Conservation (phyloP, 495 filamentous ascomycete species). For the Annulohypoxylon moriforme region DNA sequence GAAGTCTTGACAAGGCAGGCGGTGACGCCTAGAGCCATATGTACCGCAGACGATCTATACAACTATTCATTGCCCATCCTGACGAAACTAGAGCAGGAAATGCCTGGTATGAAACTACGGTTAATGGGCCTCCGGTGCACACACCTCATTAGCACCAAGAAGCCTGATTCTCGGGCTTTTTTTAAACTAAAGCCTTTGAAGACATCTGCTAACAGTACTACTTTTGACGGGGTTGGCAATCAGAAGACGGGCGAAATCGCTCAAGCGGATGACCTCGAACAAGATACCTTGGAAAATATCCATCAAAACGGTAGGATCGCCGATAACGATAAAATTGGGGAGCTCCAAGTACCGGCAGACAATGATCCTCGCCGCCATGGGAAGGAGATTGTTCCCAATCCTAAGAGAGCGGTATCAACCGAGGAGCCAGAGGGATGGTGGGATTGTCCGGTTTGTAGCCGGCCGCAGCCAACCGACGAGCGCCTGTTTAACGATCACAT, state of each 20-base stretch:
- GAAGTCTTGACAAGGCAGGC: conserved; percentile 89
- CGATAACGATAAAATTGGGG: conserved; percentile 11
- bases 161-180: conserved; percentile 75
- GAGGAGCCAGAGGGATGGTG: conserved; percentile 67
- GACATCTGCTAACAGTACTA: conserved; percentile 22
- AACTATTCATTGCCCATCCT: conserved; percentile 84
- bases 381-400: conserved; percentile 63
- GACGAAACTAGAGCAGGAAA: conserved; percentile 84
- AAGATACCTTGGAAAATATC: conserved; percentile 73
- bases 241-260: conserved; percentile 16
- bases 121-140: conserved; percentile 91
- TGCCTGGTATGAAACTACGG: conserved; percentile 81
- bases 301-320: conserved; percentile 10
- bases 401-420: conserved; percentile 46
- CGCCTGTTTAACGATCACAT: conserved; percentile 90
- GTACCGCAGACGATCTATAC: conserved; percentile 83
- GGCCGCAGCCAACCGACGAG: conserved; percentile 80
- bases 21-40: conserved; percentile 76
- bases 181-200: conserved; percentile 70
- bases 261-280: conserved; percentile 64
- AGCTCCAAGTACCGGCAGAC: neutral
- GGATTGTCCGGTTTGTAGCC: conserved; percentile 87
- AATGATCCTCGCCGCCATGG: conserved; percentile 54
- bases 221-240: conserved; percentile 9
- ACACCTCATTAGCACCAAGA: conserved; percentile 85